phyloP scores from a whole-genome alignment of 148 eudicot species.

The Chenopodium album region DNA sequence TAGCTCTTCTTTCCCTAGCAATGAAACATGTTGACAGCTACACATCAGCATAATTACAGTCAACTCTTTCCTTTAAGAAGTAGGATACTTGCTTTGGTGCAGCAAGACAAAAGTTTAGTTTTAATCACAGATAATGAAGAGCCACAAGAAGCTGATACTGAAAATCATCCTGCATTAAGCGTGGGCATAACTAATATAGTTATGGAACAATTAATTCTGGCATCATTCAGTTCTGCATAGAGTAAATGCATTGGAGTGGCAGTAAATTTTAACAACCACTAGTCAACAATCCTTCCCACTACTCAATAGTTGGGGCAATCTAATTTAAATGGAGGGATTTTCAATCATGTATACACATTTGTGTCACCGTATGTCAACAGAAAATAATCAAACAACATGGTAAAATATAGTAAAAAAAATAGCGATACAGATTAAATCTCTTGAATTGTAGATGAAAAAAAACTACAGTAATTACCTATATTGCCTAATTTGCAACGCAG shows the following conservation, averaged over 20 bases:
- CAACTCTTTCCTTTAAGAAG: neutral
- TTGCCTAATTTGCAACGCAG: too few relatives aligned
- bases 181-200: neutral
- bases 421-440: neutral
- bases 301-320: neutral
- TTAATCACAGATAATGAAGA: too few relatives aligned
- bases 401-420: too few relatives aligned
- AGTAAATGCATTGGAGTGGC: neutral
- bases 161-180: too few relatives aligned
- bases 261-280: neutral
- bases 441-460: too few relatives aligned
- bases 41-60: neutral
- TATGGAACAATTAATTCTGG: neutral
- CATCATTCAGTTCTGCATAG: neutral
- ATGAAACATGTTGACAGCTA: neutral
- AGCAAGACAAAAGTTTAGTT: too few relatives aligned
- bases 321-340: neutral
- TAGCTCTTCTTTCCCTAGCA: neutral
- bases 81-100: too few relatives aligned
- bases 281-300: too few relatives aligned
- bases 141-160: too few relatives aligned
- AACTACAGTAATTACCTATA: too few relatives aligned
- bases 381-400: neutral
- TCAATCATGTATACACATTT: neutral
- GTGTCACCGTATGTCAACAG: neutral